phyloP scores from a whole-genome alignment of 306 rosid species.

The Cicer cuneatum region DNA sequence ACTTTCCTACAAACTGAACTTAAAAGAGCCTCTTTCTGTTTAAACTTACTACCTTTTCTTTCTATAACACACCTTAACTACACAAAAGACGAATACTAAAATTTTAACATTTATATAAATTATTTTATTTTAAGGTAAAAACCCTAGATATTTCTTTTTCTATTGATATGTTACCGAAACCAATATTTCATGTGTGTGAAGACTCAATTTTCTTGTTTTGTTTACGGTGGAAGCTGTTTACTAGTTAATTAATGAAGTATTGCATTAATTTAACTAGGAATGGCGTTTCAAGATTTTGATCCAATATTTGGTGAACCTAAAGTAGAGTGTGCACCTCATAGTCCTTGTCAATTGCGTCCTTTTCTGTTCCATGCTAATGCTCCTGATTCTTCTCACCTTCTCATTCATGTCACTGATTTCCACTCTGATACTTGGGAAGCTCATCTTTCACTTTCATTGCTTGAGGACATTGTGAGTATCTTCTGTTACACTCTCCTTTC shows the following conservation, averaged over 20 bases:
- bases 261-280: constrained; percentile 37
- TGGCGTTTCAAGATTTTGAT: constrained; percentile 68
- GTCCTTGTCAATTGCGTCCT: constrained; percentile 41
- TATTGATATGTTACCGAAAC: too few species aligned
- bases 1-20: too few species aligned
- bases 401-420: constrained; percentile 71
- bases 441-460: constrained; percentile 61
- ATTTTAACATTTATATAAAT: not conserved
- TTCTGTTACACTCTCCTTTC: not conserved
- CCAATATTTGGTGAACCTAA: constrained; percentile 70
- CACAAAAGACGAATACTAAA: not conserved
- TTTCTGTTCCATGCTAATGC: constrained; percentile 67
- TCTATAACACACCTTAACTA: not conserved
- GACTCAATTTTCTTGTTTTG: constrained; percentile 8
- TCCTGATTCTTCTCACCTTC: constrained; percentile 60
- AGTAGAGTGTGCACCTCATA: constrained; percentile 52
- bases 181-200: not conserved
- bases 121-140: not conserved
- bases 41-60: too few species aligned
- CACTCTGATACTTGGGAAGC: constrained; percentile 74
- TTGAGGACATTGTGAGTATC: constrained; percentile 76
- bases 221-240: not conserved
- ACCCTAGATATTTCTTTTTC: not conserved
- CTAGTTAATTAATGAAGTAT: not conserved
- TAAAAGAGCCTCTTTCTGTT: too few species aligned